These are phyloP conservation scores for Coniochaeta sp. DNA, from an alignment of 2,329 filamentous ascomycete genomes.

Conservation along the genomic window DNA sequence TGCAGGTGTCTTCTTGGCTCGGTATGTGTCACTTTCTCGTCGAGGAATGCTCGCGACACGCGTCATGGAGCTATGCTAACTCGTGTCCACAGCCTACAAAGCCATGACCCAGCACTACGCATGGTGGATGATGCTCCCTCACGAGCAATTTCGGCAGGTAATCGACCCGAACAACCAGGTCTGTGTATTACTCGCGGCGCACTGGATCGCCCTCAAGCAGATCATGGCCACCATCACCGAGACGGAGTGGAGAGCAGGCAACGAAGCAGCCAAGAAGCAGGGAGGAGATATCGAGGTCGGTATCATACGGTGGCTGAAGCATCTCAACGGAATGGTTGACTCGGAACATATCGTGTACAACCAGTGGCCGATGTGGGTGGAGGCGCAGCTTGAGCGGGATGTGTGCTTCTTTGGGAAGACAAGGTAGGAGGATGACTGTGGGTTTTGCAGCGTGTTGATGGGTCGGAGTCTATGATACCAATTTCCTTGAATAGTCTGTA, in stretches of 20 bases:
- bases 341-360: conserved; percentile 37
- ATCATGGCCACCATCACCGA: conserved; percentile 43
- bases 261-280: conserved; percentile 8
- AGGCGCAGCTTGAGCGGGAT: conserved; percentile 38
- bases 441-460: neutral
- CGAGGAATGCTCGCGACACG: neutral
- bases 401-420: conserved; percentile 35
- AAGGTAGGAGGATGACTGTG: conserved; percentile 6
- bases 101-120: conserved; percentile 41
- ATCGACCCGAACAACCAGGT: conserved; percentile 38
- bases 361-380: conserved; percentile 47
- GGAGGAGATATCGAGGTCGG: conserved; percentile 28
- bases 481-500: conserved; percentile 5
- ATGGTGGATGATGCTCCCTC: conserved; percentile 52
- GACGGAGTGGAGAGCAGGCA: conserved; percentile 24
- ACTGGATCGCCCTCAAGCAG: conserved; percentile 48
- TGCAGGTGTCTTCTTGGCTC: conserved; percentile 43
- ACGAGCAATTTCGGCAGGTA: conserved; percentile 41
- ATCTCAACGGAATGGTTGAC: conserved; percentile 40
- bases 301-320: conserved; percentile 40
- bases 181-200: conserved; percentile 38
- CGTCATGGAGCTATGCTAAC: conserved; percentile 1
- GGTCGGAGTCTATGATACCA: conserved; percentile 3
- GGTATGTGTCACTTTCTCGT: conserved; percentile 27
- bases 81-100: conserved; percentile 33